These are phyloP conservation scores for Phytophthora quininea DNA, from an alignment of 352 stramenopile species.

Conservation along the genomic window DNA sequence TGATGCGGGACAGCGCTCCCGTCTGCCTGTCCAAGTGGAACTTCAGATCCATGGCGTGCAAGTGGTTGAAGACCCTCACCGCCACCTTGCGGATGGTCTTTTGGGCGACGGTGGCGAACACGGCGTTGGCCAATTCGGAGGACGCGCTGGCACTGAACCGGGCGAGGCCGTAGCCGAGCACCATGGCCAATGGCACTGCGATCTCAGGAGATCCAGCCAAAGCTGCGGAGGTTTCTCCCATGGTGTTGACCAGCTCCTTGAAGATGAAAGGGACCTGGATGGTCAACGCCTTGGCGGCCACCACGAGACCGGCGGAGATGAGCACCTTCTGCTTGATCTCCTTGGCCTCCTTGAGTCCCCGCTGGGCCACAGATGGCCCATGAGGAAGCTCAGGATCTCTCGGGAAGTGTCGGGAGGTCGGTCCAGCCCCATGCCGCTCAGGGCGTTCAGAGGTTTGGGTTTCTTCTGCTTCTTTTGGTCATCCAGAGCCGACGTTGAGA, in stretches of 20 bases:
- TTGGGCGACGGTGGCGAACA: slow-evolving; percentile 97
- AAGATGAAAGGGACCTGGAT: slow-evolving; percentile 98
- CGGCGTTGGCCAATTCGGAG: slow-evolving; percentile 94
- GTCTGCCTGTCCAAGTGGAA: slow-evolving; percentile 97
- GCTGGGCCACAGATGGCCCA: slow-evolving; percentile 72
- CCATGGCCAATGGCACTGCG: slow-evolving; percentile 77
- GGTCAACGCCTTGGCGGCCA: slow-evolving; percentile 92
- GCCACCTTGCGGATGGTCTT: slow-evolving; percentile 95
- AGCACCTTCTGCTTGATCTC: slow-evolving; percentile 87
- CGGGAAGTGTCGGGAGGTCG: slow-evolving; percentile 45
- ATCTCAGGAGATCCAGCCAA: slow-evolving; percentile 51
- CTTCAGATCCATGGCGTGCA: slow-evolving; percentile 94
- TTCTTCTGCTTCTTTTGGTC: slow-evolving; percentile 27
- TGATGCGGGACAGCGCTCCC: slow-evolving; percentile 90
- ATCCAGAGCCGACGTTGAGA: slow-evolving; percentile 38
- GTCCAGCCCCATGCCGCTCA: slow-evolving; percentile 32
- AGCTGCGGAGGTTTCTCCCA: slow-evolving; percentile 47
- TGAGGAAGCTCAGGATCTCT: slow-evolving; percentile 67
- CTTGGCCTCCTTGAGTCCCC: slow-evolving; percentile 58
- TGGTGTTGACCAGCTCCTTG: slow-evolving; percentile 94
- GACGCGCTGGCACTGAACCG: slow-evolving; percentile 91
- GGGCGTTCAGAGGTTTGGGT: slow-evolving; percentile 16
- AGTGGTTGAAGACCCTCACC: slow-evolving; percentile 93
- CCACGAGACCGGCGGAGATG: slow-evolving; percentile 82
- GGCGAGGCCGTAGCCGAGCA: slow-evolving; percentile 95